These are phyloP conservation scores for Penicillium nucicola DNA, from an alignment of 495 filamentous ascomycete genomes.

Conservation along the genomic window DNA sequence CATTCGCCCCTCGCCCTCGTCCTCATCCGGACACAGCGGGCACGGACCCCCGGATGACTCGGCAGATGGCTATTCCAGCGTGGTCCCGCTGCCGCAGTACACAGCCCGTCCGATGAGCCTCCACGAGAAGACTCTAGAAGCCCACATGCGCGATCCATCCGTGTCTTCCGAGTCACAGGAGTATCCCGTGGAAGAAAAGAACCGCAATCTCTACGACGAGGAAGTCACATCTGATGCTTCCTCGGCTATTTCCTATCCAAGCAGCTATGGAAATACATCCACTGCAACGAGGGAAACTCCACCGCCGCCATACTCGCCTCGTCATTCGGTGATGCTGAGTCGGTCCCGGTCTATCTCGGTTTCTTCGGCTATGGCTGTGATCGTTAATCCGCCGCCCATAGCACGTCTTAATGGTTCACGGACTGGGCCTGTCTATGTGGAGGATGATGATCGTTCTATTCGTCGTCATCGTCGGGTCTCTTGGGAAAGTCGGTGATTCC, in stretches of 20 bases:
- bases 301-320: constrained; percentile 44
- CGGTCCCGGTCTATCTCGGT: constrained; percentile 37
- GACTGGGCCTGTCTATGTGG: constrained; percentile 21
- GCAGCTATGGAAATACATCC: constrained; percentile 47
- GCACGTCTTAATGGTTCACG: constrained; percentile 24
- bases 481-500: constrained; percentile 31
- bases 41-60: constrained; percentile 18
- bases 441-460: constrained; percentile 23
- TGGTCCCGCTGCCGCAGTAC: constrained; percentile 41
- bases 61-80: constrained; percentile 30
- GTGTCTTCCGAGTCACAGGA: constrained; percentile 24
- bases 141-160: constrained; percentile 35
- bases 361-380: constrained; percentile 26
- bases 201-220: constrained; percentile 25
- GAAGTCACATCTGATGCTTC: constrained; percentile 38
- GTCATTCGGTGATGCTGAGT: constrained; percentile 22
- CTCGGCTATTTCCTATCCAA: constrained; percentile 44
- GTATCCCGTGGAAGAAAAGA: constrained; percentile 32
- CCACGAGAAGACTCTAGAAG: constrained; percentile 43
- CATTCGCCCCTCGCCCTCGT: constrained; percentile 13
- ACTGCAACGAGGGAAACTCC: constrained; percentile 46
- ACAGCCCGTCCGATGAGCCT: constrained; percentile 39
- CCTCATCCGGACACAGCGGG: constrained; percentile 7
- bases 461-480: constrained; percentile 27
- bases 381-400: constrained; percentile 23